Evolutionary conservation across 495 filamentous ascomycete species (phyloP).

Genomic region (Aspergillus olivimuriae): DNA sequence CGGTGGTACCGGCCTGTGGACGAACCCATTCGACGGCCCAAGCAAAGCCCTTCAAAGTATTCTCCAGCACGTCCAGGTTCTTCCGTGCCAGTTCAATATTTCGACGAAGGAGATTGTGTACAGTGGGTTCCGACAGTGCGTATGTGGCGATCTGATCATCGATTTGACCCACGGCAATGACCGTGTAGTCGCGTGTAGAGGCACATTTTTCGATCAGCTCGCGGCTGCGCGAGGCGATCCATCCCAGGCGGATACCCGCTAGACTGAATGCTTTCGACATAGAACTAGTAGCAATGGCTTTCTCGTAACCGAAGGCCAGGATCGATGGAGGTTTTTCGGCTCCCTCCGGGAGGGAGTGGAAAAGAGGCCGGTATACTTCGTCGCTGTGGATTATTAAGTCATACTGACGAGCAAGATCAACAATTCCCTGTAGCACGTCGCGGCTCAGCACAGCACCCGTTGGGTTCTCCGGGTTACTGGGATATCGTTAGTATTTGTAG

Average conservation of each 20-base stretch:
- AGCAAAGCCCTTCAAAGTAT: conserved; percentile 53
- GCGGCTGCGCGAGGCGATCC: conserved; percentile 58
- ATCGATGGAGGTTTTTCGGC: conserved; percentile 52
- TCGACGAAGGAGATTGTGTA: conserved; percentile 52
- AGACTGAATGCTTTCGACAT: conserved; percentile 77
- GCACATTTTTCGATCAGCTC: conserved; percentile 53
- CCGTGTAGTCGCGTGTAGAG: conserved; percentile 65
- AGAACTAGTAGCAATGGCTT: conserved; percentile 62
- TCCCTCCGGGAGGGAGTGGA: conserved; percentile 45
- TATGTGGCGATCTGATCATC: conserved; percentile 68
- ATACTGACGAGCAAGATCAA: conserved; percentile 50
- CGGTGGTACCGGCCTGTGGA: conserved; percentile 70
- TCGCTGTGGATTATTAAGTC: conserved; percentile 63
- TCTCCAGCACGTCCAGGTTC: conserved; percentile 56
- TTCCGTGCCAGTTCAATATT: conserved; percentile 58
- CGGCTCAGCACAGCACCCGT: conserved; percentile 61
- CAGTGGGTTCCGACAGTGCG: conserved; percentile 51
- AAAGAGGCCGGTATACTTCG: conserved; percentile 77
- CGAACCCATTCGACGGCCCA: conserved; percentile 55
- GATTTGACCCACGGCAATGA: conserved; percentile 69
- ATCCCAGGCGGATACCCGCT: conserved; percentile 71
- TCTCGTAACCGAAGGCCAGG: conserved; percentile 59
- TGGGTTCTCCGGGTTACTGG: conserved; percentile 77
- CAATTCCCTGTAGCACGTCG: conserved; percentile 46
- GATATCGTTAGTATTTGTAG: background rate